Base-by-base conservation (phyloP, 148 eudicot genomes). In the Chenopodium quinoa region DNA sequence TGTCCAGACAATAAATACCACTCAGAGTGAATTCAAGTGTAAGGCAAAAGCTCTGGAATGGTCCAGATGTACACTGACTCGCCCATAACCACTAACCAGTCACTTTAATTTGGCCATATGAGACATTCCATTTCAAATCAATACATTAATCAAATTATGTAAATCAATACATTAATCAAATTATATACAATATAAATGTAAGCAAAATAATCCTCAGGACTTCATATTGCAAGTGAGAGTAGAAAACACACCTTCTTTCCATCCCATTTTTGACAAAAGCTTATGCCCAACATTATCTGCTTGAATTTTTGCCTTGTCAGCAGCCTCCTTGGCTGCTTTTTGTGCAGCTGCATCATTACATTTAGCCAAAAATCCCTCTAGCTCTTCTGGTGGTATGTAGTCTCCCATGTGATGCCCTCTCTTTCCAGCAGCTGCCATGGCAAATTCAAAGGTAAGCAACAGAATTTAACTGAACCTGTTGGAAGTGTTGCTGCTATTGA, bases 341-440 rank as follows among this genome's bases (percentile, higher is more conserved):
- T 79, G 89, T 25, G 95, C 88, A 83, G 95, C 88, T 71, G 76
- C 95, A 85, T 96, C 99, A 76, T 89, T 91, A 82, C 99, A 96
- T 54, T 84, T 88, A 63, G 99, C 89, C 94, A 96, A 75, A 88
- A 96, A 96, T 82, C 88, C 91, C 65, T 90, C 93, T 62, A 96
- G 97, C 85, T 96, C 99, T 78, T 93, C 98, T 2, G 54, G 93
- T 47, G 99, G 99, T 77, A 96, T 96, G 85, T 92, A 96, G 84
- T 96, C 98, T 62, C 99, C 99, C 99, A 96, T 96, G 85, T 96
- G 99, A 89, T 96, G 99, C 77, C 99, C 99, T 85, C 90, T 91
- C 84, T 93, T 96, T 20, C 81, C 85, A 54, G 89, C 65, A 81
- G 80, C 93, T 88, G 80, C 75, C 20, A 79, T 44, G n/a, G 32